Evolutionary conservation across 2,329 filamentous ascomycete genomes (phyloP).

Genomic region (Juglanconis juglandina): DNA sequence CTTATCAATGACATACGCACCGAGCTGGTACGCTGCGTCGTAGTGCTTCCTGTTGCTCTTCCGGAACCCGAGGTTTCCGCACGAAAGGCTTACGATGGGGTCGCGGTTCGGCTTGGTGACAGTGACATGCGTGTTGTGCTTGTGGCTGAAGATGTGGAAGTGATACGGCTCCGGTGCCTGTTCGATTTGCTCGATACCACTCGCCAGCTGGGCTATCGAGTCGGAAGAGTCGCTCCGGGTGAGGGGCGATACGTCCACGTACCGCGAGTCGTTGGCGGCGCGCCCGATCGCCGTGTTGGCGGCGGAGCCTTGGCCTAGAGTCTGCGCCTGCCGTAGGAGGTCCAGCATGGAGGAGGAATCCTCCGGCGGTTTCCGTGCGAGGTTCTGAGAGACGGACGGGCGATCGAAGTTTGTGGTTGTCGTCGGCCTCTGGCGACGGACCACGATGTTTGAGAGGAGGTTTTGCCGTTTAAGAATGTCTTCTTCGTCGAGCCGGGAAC

Average conservation of each 20-base stretch:
- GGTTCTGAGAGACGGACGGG: not conserved
- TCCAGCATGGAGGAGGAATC: not conserved
- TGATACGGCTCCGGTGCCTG: constrained; percentile 65
- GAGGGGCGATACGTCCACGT: constrained; percentile 14
- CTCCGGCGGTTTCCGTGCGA: not conserved
- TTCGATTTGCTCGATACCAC: constrained; percentile 29
- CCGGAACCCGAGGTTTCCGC: constrained; percentile 87
- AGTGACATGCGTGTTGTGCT: constrained; percentile 94
- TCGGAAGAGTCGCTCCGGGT: constrained; percentile 7
- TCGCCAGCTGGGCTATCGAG: not conserved
- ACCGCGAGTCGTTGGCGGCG: constrained; percentile 13
- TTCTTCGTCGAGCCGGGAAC: constrained; percentile 7
- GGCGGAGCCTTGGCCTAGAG: not conserved
- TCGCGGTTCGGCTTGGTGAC: constrained; percentile 78
- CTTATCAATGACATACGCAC: constrained; percentile 76
- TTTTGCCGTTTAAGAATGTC: not conserved
- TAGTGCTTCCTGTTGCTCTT: constrained; percentile 78
- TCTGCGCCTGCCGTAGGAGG: not conserved
- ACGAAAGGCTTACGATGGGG: constrained; percentile 74
- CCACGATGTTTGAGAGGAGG: constrained; percentile 1
- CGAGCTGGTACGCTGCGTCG: constrained; percentile 88
- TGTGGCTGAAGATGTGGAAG: constrained; percentile 80
- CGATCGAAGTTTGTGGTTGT: not conserved
- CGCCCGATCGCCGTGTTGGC: constrained; percentile 14
- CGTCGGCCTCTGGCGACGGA: not conserved